Base-by-base conservation (phyloP, 2,329 filamentous ascomycete genomes). In the Zymoseptoria tritici region DNA sequence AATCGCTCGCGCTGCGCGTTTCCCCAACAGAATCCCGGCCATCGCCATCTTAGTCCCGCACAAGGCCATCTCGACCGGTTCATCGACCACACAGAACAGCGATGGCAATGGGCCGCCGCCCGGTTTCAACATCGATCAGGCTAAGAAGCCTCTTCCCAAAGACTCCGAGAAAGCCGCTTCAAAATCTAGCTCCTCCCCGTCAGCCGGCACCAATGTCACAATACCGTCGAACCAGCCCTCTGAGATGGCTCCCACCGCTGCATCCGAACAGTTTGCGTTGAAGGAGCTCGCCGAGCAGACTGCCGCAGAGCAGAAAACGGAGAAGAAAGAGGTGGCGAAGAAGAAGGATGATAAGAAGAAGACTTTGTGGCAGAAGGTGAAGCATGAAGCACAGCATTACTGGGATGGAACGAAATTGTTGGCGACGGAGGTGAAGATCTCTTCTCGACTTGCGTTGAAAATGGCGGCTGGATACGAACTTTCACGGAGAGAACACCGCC, bases 401-500 rank as follows among this genome's bases (percentile, higher is more conserved):
- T 97, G 94, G 93, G 94, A 99, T 76, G 94, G 94, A 61, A 97
- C 91, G 26, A 99, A 99, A 77, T 81, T 99, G 70, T 80, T 99
- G 67, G 92, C 88, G 21, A 89, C 91, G 1, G 94, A 99, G 77
- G 86, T 97, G 72, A 90, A 81, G 76, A 99, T 99, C 74, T 97
- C 93, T 75, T 90, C 89, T 62, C 88, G 88, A 64, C 79, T 99
- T 66, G 94, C 92, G 5, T 76, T 97, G 74, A 97, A 97, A 80
- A 99, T 99, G 94, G 91, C 92, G 13, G 92, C 90, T 60, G 94
- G 94, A 7, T 99, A 99, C 77, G 94, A 99, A 76, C 85, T 99
- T 65, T 97, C 90, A 60, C 86, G 94, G 64, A 86, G 94, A 78
- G 94, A 99, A 79, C 85, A 94, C 77, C 85, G 92, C 72, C 94